These are phyloP conservation scores for Pouteria glomerata DNA, from an alignment of 148 eudicot species.

Conservation along the genomic window DNA sequence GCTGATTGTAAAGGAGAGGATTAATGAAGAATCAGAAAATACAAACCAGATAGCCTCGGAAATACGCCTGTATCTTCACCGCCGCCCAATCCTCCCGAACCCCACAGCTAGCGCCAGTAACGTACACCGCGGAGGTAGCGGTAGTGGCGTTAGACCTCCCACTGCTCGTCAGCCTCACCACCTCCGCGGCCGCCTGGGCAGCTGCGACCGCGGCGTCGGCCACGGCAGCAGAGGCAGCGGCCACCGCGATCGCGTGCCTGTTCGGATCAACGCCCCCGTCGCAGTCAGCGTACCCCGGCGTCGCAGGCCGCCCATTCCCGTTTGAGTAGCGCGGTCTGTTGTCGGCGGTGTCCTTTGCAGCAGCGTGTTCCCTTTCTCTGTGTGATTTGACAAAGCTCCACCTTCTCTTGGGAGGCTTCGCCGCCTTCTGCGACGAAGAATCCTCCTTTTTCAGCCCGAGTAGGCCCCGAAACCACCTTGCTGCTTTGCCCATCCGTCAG, in stretches of 20 bases:
- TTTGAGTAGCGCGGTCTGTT: not conserved
- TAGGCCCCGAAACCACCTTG: constrained; percentile 53
- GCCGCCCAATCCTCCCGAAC: constrained; percentile 39
- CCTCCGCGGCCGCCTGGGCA: constrained; percentile 28
- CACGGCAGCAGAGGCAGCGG: constrained; percentile 39
- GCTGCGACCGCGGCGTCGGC: constrained; percentile 36
- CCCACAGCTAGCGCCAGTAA: constrained; percentile 7
- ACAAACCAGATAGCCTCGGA: constrained; percentile 74
- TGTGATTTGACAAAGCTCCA: constrained; percentile 58
- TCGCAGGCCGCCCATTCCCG: constrained; percentile 12
- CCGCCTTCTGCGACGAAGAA: constrained; percentile 13
- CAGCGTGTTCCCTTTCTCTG: constrained; percentile 21
- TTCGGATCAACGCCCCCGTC: constrained; percentile 26
- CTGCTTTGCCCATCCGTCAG: constrained; percentile 58
- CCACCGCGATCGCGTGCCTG: constrained; percentile 58
- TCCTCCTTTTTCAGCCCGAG: constrained; percentile 36
- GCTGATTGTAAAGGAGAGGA: not conserved
- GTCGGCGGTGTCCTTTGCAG: not conserved
- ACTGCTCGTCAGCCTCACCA: constrained; percentile 31
- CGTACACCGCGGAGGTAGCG: constrained; percentile 7
- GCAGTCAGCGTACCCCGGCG: not conserved
- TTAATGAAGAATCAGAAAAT: not conserved
- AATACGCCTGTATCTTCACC: constrained; percentile 60
- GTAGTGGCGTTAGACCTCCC: constrained; percentile 5
- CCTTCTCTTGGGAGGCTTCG: constrained; percentile 29